Base-by-base conservation (phyloP, 1,284 basidiomycete genomes). In the Puccinia polysora region DNA sequence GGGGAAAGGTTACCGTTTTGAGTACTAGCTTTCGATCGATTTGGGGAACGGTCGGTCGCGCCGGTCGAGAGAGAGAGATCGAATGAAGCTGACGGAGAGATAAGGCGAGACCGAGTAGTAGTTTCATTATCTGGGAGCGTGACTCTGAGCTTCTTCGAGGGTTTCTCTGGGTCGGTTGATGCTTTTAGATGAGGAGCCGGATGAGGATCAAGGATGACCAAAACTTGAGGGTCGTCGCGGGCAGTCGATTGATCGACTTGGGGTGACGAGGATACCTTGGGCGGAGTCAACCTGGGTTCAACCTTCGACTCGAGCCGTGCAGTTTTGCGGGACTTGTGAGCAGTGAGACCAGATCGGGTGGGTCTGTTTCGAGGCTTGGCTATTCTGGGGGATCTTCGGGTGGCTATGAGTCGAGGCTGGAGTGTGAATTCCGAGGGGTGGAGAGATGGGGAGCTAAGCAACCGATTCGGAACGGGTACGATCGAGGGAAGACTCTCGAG, bases 141-240 rank as follows among this genome's bases (percentile, higher is more conserved):
- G 10, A 68, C 52, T 14, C 53, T 50, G 6, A 53, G 36, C n/a
- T 56, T 68, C 20, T 68, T 68, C 38, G 53, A 40, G 43, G 53
- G 43, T 34, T 8, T 14, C 18, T 32, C 47, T 30, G 32, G 49
- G 2, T 45, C 40, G 34, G 12, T 28, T 7, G 14, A 10, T 10
- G 6, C 43, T 47, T 45, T 36, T 2, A 25, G 23, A 12, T 56
- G 25, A 58, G n/a, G 25, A 5, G 20, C 25, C 4, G 52, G 43
- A 25, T 36, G 14, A 58, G 49, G 45, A 32, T 58, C 53, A 23
- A 68, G 65, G 28, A 68, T 56, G 43, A 36, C 49, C n/a, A n/a
- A n/a, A n/a, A n/a, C n/a, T n/a, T n/a, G n/a, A n/a, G 65, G 56
- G 36, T 53, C 36, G 18, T n/a, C 34, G 40, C 34, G 56, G 20